phyloP scores from a whole-genome alignment of 305 asterid species.

The Fraxinus paxiana region DNA sequence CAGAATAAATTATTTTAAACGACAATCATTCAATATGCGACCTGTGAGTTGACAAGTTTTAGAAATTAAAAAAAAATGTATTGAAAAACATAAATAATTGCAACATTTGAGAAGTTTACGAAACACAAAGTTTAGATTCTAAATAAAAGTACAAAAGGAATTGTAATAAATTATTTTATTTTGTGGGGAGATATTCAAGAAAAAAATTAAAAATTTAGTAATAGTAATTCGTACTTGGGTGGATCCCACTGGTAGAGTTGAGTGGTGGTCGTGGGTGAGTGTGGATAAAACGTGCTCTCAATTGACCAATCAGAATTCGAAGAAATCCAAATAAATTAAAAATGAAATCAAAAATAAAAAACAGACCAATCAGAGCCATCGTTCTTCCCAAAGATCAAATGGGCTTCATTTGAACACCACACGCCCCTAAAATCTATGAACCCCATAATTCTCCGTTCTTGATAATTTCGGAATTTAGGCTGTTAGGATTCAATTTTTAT shows the following conservation, averaged over 20 bases:
- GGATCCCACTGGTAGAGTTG: background rate
- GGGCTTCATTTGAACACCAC: slow-evolving; percentile 15
- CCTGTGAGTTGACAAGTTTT: background rate
- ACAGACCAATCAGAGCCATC: slow-evolving; percentile 12
- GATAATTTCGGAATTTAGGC: slow-evolving; percentile 4
- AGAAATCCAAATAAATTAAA: slow-evolving; percentile 45
- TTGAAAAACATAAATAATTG: background rate
- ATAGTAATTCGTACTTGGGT: background rate
- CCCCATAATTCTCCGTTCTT: background rate
- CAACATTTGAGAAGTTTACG: background rate
- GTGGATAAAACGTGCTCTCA: slow-evolving; percentile 74
- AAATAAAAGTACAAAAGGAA: background rate
- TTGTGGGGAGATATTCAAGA: background rate
- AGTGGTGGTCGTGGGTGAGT: slow-evolving; percentile 34
- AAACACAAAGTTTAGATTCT: background rate
- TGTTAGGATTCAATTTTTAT: slow-evolving; percentile 2
- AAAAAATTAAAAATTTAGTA: background rate
- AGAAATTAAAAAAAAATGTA: background rate
- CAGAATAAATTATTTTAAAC: background rate
- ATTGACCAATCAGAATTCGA: slow-evolving; percentile 54
- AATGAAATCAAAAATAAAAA: background rate
- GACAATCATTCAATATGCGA: too few species aligned
- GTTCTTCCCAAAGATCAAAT: slow-evolving; percentile 17
- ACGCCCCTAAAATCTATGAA: slow-evolving; percentile 3
- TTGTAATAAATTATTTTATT: background rate